Evolutionary conservation across 2,329 filamentous ascomycete genomes (phyloP), one percentile per base, ranked within the genome.

Genomic region (Monilinia fructigena): DNA sequence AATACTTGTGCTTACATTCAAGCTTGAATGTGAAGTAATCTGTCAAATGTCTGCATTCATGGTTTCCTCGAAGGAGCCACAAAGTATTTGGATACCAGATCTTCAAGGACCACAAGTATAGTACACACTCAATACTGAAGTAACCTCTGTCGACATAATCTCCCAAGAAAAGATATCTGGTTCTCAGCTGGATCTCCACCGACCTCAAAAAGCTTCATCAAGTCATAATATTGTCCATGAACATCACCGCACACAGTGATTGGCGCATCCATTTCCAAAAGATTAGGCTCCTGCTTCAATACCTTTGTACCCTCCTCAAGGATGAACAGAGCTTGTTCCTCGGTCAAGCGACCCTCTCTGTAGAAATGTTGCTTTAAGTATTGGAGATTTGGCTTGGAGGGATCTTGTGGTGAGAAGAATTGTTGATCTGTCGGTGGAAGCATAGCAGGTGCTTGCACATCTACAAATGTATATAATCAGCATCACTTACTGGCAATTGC

Each of bases 1-100:
- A 97, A 81, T 99, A 99, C 80, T 99, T 99, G 86, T 99, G 95
- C 82, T 97, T 97, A 85, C 95, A 99, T 80, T 99, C 95, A 67
- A 99, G 88, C 84, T 99, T 98, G 84, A 99, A 99, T 69, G 95
- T 99, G 81, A 99, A 99, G 84, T 99, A 99, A 78, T 99, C 95
- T 67, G 95, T 99, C 85, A 99, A 85, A 82, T 99, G 95, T 75
- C 95, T 90, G 80, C 95, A 99, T 81, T 99, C 95, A 81, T 99
- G 95, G 80, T 99, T 99, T 73, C 95, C 95, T 75, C 95, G 91
- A 73, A 99, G 86, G 73, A 99, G 85, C 95, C 95, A 99, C 66
- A 99, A 87, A 26, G 92, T 94, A 79, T 98, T 93, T 64, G 95
- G 95, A 77, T 98, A 99, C 87, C 96, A 97, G 77, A 99, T 98